phyloP scores from a whole-genome alignment of 2,329 filamentous ascomycete species.

The Penicillium griseofulvum region DNA sequence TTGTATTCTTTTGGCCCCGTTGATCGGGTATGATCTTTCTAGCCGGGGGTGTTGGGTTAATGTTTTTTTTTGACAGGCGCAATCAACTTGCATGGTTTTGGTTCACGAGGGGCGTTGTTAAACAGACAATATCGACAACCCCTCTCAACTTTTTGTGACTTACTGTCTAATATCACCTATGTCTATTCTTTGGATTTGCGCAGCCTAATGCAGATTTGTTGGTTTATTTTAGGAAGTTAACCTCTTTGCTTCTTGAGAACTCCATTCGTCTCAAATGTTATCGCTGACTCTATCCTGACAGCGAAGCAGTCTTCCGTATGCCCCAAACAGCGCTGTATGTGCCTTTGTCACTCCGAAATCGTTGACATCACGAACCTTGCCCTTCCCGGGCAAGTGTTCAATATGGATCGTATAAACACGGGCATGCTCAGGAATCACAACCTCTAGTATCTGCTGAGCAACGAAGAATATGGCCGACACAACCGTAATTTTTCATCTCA shows the following conservation, averaged over 20 bases:
- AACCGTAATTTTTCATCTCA: too few relatives aligned
- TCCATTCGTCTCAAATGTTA: neutral
- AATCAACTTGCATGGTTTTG: constrained; percentile 24
- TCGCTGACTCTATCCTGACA: too few relatives aligned
- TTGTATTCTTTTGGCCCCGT: constrained; percentile 16
- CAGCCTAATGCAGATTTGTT: neutral
- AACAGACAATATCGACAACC: constrained; percentile 13
- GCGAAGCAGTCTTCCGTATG: neutral
- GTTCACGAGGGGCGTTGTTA: constrained; percentile 12
- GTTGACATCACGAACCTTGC: too few relatives aligned
- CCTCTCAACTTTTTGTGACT: constrained; percentile 14
- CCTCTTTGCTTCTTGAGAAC: neutral
- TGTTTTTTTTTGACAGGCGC: constrained; percentile 18
- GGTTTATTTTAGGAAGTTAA: neutral
- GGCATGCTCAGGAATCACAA: neutral
- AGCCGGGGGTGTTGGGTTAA: constrained; percentile 19
- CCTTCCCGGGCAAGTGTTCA: too few relatives aligned
- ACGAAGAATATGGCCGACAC: too few relatives aligned
- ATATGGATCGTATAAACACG: neutral
- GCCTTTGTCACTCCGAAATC: too few relatives aligned
- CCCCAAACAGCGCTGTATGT: too few relatives aligned
- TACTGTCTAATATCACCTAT: constrained; percentile 16
- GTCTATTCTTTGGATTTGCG: neutral
- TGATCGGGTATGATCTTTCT: constrained; percentile 18
- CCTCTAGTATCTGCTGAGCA: neutral